phyloP scores from a whole-genome alignment of 202 grass and related monocot genomes.

The Setaria italica region DNA sequence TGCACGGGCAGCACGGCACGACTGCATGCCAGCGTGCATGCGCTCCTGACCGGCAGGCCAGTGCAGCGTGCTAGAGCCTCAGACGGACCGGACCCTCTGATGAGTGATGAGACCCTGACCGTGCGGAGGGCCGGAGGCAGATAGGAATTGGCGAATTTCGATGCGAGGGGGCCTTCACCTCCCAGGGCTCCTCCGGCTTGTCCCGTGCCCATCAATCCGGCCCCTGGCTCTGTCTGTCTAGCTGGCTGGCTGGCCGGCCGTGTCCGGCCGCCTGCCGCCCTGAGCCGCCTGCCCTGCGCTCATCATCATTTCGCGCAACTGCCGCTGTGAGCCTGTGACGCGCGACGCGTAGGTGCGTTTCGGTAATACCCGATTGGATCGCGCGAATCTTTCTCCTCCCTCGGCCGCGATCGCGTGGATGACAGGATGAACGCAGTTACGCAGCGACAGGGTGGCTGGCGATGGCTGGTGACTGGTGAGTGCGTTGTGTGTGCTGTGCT shows the following conservation, averaged over 20 bases:
- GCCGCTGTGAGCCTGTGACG: background rate
- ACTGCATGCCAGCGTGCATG: slow-evolving; percentile 15
- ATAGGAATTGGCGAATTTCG: background rate
- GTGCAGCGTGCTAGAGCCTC: background rate
- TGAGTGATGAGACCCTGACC: background rate
- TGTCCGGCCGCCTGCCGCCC: background rate
- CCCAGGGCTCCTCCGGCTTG: slow-evolving; percentile 19
- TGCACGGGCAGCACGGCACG: background rate
- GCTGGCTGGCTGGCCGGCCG: background rate
- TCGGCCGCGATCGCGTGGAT: background rate
- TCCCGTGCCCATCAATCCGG: slow-evolving; percentile 34
- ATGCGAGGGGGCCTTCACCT: background rate
- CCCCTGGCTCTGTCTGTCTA: background rate
- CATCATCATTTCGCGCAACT: slow-evolving; percentile 7
- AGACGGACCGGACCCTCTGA: background rate
- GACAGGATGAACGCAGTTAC: background rate
- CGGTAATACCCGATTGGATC: background rate
- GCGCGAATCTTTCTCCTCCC: slow-evolving; percentile 4
- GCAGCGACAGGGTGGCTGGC: background rate
- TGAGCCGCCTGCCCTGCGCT: background rate
- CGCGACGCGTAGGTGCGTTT: background rate
- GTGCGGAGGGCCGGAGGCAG: background rate
- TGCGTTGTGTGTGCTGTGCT: background rate
- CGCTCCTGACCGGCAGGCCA: background rate
- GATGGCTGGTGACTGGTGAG: background rate